These are phyloP conservation scores for Picea sitchensis DNA, from an alignment of 75 land plant genomes.

Conservation along the genomic window DNA sequence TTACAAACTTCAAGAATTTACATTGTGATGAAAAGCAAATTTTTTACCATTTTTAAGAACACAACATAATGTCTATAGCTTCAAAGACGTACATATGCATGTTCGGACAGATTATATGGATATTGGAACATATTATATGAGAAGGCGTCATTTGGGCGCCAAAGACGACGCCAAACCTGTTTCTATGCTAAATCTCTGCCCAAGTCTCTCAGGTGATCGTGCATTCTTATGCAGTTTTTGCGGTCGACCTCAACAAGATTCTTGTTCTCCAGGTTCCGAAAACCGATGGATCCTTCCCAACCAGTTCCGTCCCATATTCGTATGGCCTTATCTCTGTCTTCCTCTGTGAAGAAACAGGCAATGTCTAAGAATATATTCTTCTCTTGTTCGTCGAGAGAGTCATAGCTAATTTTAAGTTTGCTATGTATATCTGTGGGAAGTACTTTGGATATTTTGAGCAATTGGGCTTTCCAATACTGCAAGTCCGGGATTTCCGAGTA, in stretches of 20 bases:
- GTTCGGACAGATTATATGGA: too few species aligned
- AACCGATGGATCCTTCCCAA: not conserved
- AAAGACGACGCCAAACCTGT: not conserved
- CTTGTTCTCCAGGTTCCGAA: not conserved
- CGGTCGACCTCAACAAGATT: not conserved
- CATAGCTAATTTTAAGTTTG: not conserved
- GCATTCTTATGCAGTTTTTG: not conserved
- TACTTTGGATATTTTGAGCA: not conserved
- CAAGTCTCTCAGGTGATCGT: not conserved
- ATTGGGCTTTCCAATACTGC: not conserved
- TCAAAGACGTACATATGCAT: too few species aligned
- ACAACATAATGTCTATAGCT: too few species aligned
- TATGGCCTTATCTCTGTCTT: not conserved
- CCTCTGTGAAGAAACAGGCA: constrained; percentile 3
- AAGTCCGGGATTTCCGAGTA: not conserved
- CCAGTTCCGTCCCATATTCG: constrained; percentile 3
- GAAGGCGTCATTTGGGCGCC: too few species aligned
- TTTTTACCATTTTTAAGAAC: too few species aligned
- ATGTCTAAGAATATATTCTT: not conserved
- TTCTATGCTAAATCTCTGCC: not conserved
- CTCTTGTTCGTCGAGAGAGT: not conserved
- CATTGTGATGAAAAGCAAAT: too few species aligned
- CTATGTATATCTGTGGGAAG: not conserved
- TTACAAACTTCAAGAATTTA: too few species aligned
- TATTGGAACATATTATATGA: too few species aligned